These are phyloP conservation scores for Alopecurus myosuroides DNA, from an alignment of 176 grass and related monocot genomes.

Conservation along the genomic window DNA sequence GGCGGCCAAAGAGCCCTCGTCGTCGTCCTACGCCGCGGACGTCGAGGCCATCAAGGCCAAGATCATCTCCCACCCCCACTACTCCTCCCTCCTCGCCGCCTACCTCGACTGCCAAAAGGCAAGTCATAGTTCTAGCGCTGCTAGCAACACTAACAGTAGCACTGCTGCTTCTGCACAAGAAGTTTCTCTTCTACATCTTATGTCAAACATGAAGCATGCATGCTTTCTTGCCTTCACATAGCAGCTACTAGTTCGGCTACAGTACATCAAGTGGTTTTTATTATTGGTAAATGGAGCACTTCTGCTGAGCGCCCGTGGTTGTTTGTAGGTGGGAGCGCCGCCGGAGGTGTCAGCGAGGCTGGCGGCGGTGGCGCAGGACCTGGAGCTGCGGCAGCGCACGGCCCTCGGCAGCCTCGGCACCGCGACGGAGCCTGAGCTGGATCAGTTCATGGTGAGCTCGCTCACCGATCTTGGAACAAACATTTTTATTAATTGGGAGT, in stretches of 20 bases:
- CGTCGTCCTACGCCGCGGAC: constrained; percentile 49
- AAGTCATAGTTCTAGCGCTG: constrained; percentile 6
- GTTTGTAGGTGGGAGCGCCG: constrained; percentile 80
- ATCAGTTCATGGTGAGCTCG: constrained; percentile 87
- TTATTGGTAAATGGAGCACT: background rate
- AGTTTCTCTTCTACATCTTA: constrained; percentile 29
- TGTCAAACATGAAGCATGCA: constrained; percentile 29
- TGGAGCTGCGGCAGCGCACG: constrained; percentile 71
- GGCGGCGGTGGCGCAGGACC: constrained; percentile 65
- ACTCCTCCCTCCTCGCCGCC: constrained; percentile 85
- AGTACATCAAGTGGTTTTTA: background rate
- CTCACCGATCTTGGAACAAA: background rate
- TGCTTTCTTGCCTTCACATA: constrained; percentile 10
- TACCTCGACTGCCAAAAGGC: constrained; percentile 99
- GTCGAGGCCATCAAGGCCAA: constrained; percentile 90
- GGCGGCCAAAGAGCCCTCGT: constrained; percentile 61
- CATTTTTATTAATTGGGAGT: background rate
- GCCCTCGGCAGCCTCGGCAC: constrained; percentile 46
- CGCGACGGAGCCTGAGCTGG: constrained; percentile 81
- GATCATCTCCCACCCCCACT: constrained; percentile 95
- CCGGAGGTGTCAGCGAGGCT: constrained; percentile 74
- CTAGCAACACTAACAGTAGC: background rate
- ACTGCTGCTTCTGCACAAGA: constrained; percentile 7
- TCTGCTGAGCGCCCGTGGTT: background rate
- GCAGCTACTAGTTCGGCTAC: background rate